Percentiles rank a stretch among this genome's conserved stretches.
These are phyloP conservation scores for Cutaneotrichosporon sp. DNA, from an alignment of 1,284 basidiomycete genomes.

Conservation along the genomic window DNA sequence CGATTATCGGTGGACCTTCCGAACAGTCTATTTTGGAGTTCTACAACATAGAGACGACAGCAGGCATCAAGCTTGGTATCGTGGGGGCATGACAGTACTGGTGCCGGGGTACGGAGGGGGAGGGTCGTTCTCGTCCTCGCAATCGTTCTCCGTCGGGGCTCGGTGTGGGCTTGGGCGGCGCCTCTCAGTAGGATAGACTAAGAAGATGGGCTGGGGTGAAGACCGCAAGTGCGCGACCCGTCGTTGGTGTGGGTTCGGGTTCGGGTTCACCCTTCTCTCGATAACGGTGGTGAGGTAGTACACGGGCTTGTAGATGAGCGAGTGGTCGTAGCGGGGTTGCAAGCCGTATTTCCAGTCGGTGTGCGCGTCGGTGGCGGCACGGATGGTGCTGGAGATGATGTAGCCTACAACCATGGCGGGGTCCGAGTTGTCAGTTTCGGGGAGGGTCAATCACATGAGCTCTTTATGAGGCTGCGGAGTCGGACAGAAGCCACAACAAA, in stretches of 20 bases:
- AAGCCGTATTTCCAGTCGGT: neutral
- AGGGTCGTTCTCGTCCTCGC: neutral
- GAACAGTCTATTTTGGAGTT: too few species aligned
- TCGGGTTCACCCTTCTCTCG: conserved; percentile 6
- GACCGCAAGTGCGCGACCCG: neutral
- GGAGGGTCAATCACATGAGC: neutral
- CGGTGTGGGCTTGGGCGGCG: neutral
- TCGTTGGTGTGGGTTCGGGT: neutral
- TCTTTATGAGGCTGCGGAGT: neutral
- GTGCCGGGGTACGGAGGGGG: conserved; percentile 4
- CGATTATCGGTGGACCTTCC: too few species aligned
- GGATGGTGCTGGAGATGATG: neutral
- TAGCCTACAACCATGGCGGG: neutral
- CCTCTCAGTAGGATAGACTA: neutral
- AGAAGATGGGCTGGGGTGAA: neutral
- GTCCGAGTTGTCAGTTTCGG: neutral
- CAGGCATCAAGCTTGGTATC: neutral
- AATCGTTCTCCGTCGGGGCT: neutral
- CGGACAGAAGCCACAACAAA: too few species aligned
- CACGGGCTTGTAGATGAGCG: conserved; percentile 7
- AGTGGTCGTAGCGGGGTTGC: neutral
- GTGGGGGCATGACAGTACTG: neutral
- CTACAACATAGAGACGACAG: neutral
- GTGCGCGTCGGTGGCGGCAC: conserved; percentile 7
- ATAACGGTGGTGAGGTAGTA: conserved; percentile 3